A percentile compares a stretch with the other conserved stretches of the same genome.
Conservation (phyloP, 129 eudicot species). For the Oenanthe sinensis region DNA sequence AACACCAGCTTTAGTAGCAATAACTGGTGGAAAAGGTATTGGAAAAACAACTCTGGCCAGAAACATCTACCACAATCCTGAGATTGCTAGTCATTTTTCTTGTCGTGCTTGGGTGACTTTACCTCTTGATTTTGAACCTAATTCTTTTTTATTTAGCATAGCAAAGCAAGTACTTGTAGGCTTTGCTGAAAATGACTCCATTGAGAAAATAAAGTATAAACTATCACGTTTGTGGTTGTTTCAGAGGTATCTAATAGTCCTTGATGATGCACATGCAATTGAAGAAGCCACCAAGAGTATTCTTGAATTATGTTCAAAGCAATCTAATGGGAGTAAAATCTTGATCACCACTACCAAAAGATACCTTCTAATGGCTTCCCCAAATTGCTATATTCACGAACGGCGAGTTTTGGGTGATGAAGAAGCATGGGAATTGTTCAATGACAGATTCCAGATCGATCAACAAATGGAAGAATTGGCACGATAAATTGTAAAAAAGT, state of each 20-base stretch:
- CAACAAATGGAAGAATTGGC: not conserved
- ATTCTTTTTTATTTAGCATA: not conserved
- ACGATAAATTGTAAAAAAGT: not conserved
- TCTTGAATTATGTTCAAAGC: not conserved
- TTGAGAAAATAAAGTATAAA: not conserved
- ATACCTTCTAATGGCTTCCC: not conserved
- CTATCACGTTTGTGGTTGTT: not conserved
- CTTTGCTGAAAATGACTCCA: not conserved
- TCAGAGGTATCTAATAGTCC: constrained; percentile 6
- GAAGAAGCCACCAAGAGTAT: not conserved
- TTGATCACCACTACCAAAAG: constrained; percentile 8
- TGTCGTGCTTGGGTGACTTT: constrained; percentile 1
- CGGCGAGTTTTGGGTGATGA: not conserved
- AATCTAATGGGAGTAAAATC: constrained; percentile 2
- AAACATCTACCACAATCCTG: not conserved
- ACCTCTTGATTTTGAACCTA: not conserved
- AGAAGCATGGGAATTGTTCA: constrained; percentile 11
- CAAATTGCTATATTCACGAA: not conserved
- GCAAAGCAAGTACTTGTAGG: not conserved
- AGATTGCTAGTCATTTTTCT: not conserved
- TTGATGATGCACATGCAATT: constrained; percentile 1
- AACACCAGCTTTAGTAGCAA: not conserved
- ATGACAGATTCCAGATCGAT: not conserved
- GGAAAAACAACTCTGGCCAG: constrained; percentile 10
- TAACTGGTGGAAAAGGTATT: not conserved